Evolutionary conservation across 108 stramenopile genomes (phyloP), one percentile per base, ranked within the genome.

Genomic region (Cyclostephanos invisitatus): DNA sequence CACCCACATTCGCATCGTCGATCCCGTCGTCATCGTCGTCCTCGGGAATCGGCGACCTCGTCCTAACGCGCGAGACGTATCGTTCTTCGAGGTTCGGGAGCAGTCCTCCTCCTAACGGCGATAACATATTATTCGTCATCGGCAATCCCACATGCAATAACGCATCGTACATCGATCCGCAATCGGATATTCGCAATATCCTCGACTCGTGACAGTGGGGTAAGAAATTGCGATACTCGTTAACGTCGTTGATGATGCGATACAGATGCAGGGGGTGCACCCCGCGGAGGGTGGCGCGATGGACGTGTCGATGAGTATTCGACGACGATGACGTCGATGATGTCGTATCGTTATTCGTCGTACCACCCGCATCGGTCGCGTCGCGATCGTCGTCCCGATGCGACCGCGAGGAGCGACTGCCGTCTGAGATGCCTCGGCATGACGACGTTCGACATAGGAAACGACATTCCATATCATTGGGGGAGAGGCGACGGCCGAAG

Each of bases 181-280:
- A 79, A 0, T 70, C 64, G 1, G 81, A 75, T 0, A 54, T 47
- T 54, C 79, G 83, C 29, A 90, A 42, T 29, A 93, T 73, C 62
- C 76, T 78, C 4, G 92, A 93, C 50, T 86, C 81, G 28, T 21
- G 72, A 55, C 89, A 90, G 60, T 86, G 76, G 0, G 92, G 92
- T 2, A 93, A 64, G 67, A 93, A 93, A 15, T 86, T 35, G 15
- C 63, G 61, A 64, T 93, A 93, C 29, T 63, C 7, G 58, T 90
- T 87, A 20, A 93, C 92, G 63, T 93, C 81, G 64, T 85, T 82
- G 50, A 93, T 86, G 46, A 93, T 91, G 48, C 75, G 75, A 58
- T 85, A 89, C 10, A 93, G 65, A 65, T 89, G 89, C 8, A 67
- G 61, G 6, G 91, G 87, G 57, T 80, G 76, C 18, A 87, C 87